Base-by-base conservation (phyloP, 768 basidiomycete genomes). In the Rhizopogon sp. region DNA sequence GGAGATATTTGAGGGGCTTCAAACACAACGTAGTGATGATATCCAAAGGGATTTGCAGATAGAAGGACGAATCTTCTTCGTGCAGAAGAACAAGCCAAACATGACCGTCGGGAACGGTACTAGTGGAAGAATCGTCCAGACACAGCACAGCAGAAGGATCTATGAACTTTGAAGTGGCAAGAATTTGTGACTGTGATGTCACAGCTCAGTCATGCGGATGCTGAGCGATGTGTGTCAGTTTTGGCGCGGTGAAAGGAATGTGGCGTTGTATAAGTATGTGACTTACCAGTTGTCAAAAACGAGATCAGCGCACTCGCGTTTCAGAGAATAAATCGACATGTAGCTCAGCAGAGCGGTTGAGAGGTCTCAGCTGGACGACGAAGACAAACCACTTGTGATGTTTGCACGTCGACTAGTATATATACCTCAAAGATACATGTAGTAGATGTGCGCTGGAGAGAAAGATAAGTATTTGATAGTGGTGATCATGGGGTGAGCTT, bases 251-350 rank as follows among this genome's bases (percentile, higher is more conserved):
- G 8, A 47, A 16, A 1, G 20, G 17, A 11, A 50, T 29, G 8
- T 47, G n/a, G 28, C n/a, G 17, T 20, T 29, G 8, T 13, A 42
- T 10, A 37, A 10, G 49, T 5, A 35, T 65, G 39, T 25, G 3
- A 25, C 22, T 25, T 58, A 81, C 83, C 78, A 81, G 57, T 83
- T 80, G 60, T 84, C 81, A 80, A 82, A 84, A 50, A 77, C 78
- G 4, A 83, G 73, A 64, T 84, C 80, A 39, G 66, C 72, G 55
- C 83, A 80, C 5, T 73, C 64, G 29, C 80, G 77, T 58, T 76
- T 77, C 56, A 84, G 72, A 44, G 76, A 64, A 65, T 85, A 82
- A 53, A 84, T 81, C 28, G 82, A 79, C 76, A 72, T 72, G 25
- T 25, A 25, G 22, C 17, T 20, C 7, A 20, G 31, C 17, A 47